phyloP scores from a whole-genome alignment of 805 yeast species.

The Blastobotrys americana region DNA sequence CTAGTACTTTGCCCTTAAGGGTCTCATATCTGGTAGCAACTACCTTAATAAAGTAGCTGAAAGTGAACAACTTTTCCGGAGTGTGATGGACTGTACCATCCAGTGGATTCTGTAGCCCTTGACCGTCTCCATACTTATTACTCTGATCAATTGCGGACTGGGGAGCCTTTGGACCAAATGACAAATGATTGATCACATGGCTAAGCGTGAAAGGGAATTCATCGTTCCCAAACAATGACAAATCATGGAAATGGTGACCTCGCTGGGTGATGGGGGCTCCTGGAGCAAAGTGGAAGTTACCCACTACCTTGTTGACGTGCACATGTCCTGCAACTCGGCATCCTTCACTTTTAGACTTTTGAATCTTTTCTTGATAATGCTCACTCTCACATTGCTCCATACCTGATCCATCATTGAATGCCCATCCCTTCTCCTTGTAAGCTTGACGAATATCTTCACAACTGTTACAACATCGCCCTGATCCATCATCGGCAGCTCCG shows the following conservation, averaged over 20 bases:
- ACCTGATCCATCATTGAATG: constrained; percentile 78
- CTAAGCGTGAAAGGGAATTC: constrained; percentile 59
- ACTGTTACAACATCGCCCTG: constrained; percentile 61
- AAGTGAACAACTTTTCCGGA: constrained; percentile 53
- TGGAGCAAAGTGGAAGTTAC: constrained; percentile 93
- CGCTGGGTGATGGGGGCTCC: constrained; percentile 62
- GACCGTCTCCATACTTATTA: constrained; percentile 8
- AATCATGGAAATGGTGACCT: constrained; percentile 70
- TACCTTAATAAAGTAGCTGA: constrained; percentile 76
- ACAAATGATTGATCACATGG: constrained; percentile 71
- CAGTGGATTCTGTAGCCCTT: constrained; percentile 55
- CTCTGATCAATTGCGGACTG: background rate
- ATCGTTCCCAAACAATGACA: constrained; percentile 58
- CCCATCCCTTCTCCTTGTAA: constrained; percentile 75
- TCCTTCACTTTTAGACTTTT: constrained; percentile 65
- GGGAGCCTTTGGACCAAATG: constrained; percentile 62
- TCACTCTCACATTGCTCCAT: constrained; percentile 87
- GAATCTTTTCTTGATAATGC: constrained; percentile 65
- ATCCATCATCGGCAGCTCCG: constrained; percentile 58
- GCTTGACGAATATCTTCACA: constrained; percentile 79
- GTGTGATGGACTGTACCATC: constrained; percentile 43
- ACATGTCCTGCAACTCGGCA: constrained; percentile 80
- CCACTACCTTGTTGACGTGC: constrained; percentile 75
- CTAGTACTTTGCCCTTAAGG: constrained; percentile 45
- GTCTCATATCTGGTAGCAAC: constrained; percentile 83